Evolutionary conservation across 2,329 filamentous ascomycete species (phyloP).

Genomic region (Didymella keratinophila): DNA sequence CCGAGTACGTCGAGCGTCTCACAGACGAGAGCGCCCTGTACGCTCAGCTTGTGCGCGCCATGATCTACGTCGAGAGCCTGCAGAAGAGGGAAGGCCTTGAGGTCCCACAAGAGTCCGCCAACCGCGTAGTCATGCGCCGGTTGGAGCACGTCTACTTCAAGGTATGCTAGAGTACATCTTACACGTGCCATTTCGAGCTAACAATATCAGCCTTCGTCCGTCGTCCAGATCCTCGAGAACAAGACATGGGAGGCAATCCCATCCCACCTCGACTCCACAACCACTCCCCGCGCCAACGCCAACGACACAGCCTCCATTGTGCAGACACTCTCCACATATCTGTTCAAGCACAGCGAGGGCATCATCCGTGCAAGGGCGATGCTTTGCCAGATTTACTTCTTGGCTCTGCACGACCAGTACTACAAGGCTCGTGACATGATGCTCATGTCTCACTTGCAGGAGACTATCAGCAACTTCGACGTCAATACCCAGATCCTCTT

Average conservation of each 20-base stretch:
- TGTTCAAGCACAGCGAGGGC: conserved; percentile 92
- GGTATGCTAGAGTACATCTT: conserved; percentile 56
- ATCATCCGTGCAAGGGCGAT: conserved; percentile 96
- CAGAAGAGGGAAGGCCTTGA: conserved; percentile 74
- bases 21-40: conserved; percentile 91
- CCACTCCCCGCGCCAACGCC: conserved; percentile 76
- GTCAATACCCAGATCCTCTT: conserved; percentile 97
- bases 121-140: conserved; percentile 91
- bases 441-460: conserved; percentile 98
- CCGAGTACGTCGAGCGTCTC: conserved; percentile 95
- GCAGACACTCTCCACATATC: conserved; percentile 88
- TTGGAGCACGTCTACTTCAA: conserved; percentile 99
- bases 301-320: conserved; percentile 78
- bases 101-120: conserved; percentile 83
- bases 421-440: conserved; percentile 98
- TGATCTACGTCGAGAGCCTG: conserved; percentile 87
- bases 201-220: conserved; percentile 75
- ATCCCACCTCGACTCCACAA: conserved; percentile 72
- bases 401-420: conserved; percentile 96
- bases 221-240: conserved; percentile 92
- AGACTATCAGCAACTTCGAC: conserved; percentile 96
- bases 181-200: conserved; percentile 24
- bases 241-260: conserved; percentile 88
- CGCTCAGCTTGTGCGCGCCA: conserved; percentile 86
- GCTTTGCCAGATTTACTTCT: conserved; percentile 98